Conservation (phyloP, 1,139 yeast species). For the Protomyces arabidopsidicola region DNA sequence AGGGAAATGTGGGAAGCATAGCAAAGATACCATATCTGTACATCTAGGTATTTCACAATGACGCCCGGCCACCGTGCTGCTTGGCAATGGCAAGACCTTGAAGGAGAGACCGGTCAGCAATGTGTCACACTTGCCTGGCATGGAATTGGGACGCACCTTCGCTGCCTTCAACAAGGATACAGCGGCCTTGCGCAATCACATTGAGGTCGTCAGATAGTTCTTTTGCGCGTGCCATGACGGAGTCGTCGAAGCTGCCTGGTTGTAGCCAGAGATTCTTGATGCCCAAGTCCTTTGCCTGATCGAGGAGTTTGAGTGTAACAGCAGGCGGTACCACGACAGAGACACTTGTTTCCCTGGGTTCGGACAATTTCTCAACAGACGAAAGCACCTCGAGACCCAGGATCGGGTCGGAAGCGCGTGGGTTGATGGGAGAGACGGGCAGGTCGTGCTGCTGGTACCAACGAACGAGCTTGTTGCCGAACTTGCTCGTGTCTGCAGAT, state of each 20-base stretch:
- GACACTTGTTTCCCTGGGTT: constrained; percentile 36
- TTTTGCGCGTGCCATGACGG: constrained; percentile 48
- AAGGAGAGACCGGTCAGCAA: not conserved
- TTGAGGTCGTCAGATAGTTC: constrained; percentile 37
- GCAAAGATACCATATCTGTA: not conserved
- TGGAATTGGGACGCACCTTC: constrained; percentile 38
- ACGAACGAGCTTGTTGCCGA: constrained; percentile 62
- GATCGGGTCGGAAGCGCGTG: constrained; percentile 43
- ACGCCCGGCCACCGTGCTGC: constrained; percentile 18
- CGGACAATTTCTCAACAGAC: constrained; percentile 28
- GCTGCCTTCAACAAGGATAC: constrained; percentile 68
- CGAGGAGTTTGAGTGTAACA: constrained; percentile 50
- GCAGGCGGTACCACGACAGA: constrained; percentile 69
- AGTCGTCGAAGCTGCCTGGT: constrained; percentile 60
- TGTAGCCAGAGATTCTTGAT: constrained; percentile 74
- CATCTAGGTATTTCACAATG: not conserved
- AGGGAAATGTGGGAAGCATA: not conserved
- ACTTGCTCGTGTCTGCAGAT: constrained; percentile 58
- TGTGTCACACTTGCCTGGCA: not conserved
- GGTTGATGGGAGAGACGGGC: constrained; percentile 63
- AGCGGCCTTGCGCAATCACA: constrained; percentile 57
- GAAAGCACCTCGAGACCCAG: constrained; percentile 39
- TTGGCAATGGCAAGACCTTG: constrained; percentile 34
- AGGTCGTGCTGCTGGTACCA: constrained; percentile 62
- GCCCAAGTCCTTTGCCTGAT: constrained; percentile 41